These are phyloP conservation scores for Ashbya aceris DNA, from an alignment of 1,139 yeast species.

Conservation along the genomic window DNA sequence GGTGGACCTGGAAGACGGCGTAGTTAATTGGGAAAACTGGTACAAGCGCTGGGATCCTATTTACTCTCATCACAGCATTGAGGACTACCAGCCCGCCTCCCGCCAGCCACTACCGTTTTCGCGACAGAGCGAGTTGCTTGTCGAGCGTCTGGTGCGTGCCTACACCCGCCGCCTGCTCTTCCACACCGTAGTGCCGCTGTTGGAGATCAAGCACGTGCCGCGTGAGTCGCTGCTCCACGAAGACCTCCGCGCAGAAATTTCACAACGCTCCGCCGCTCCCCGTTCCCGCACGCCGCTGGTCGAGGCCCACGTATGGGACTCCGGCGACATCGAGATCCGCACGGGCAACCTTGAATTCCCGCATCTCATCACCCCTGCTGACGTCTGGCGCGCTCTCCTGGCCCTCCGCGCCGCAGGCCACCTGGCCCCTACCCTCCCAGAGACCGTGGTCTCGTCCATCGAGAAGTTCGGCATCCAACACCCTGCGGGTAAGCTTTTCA, in stretches of 20 bases:
- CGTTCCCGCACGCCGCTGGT: conserved; percentile 1
- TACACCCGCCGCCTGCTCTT: conserved; percentile 17
- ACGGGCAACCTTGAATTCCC: conserved; percentile 12
- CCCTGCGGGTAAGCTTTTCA: conserved; percentile 20
- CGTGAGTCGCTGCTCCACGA: conserved; percentile 2
- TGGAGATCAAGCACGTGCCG: conserved; percentile 15
- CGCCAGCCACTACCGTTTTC: conserved; percentile 12
- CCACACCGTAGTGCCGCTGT: conserved; percentile 14
- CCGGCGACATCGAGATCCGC: conserved; percentile 4
- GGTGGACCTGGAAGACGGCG: conserved; percentile 4
- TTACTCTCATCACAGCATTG: conserved; percentile 18
- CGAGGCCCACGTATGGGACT: neutral
- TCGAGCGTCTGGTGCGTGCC: conserved; percentile 10
- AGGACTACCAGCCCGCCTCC: conserved; percentile 14
- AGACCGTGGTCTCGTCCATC: conserved; percentile 17
- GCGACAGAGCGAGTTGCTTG: conserved; percentile 9
- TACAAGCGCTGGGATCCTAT: conserved; percentile 21
- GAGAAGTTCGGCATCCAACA: conserved; percentile 19
- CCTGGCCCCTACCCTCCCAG: conserved; percentile 18
- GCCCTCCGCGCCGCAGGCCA: conserved; percentile 14
- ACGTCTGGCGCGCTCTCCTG: conserved; percentile 16
- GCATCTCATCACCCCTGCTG: conserved; percentile 15
- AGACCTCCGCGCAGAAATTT: conserved; percentile 2
- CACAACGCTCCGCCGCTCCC: neutral
- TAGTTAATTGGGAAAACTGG: conserved; percentile 21